phyloP scores from a whole-genome alignment of 129 eudicot genomes.

The Escallonia herrerae region DNA sequence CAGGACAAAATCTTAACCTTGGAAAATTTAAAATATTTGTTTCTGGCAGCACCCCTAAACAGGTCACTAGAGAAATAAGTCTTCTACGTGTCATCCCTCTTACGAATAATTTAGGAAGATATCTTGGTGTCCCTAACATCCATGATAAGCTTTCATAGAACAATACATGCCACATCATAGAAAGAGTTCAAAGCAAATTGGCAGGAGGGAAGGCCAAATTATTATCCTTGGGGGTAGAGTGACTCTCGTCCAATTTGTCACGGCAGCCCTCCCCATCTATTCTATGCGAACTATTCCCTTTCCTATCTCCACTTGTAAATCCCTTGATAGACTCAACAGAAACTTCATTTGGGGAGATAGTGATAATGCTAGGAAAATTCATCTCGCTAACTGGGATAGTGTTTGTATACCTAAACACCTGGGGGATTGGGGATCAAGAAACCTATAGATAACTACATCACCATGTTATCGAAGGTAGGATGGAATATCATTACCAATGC shows the following conservation, averaged over 20 bases:
- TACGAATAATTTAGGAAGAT: not conserved
- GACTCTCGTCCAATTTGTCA: too few species aligned
- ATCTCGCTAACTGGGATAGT: too few species aligned
- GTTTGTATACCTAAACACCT: not conserved
- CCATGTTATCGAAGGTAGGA: not conserved
- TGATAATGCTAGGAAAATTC: too few species aligned
- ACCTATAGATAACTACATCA: not conserved
- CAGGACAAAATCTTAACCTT: not conserved
- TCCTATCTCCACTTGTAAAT: too few species aligned
- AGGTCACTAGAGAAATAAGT: not conserved
- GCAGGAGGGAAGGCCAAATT: not conserved
- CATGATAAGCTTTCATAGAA: not conserved
- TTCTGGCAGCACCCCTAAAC: too few species aligned
- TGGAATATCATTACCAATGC: not conserved
- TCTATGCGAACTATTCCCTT: too few species aligned
- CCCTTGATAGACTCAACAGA: not conserved
- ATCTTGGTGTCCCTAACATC: not conserved
- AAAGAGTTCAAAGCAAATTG: not conserved
- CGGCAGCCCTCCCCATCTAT: too few species aligned
- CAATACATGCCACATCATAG: not conserved
- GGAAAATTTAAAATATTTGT: not conserved
- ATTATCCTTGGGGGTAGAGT: not conserved
- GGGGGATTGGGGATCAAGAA: not conserved
- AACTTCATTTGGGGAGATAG: too few species aligned
- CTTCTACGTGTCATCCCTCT: not conserved